phyloP scores from a whole-genome alignment of 1,139 yeast genomes.

The Hanseniaspora uvarum region DNA sequence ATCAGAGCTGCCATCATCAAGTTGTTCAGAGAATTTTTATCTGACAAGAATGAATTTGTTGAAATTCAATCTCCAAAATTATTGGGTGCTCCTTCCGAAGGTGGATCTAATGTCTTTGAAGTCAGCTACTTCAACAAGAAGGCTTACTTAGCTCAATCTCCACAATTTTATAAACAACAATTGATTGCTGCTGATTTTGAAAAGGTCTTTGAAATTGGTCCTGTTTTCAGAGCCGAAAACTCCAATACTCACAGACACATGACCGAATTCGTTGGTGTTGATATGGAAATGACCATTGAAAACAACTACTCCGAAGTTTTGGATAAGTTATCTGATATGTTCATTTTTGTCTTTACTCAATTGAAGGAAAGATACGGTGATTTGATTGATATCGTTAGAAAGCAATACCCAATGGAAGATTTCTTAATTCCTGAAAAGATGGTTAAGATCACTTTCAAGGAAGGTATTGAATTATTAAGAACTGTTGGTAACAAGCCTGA shows the following conservation, averaged over 20 bases:
- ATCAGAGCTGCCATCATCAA: constrained; percentile 82
- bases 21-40: constrained; percentile 79
- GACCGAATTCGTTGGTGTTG: constrained; percentile 97
- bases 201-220: constrained; percentile 88
- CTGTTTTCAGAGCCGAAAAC: constrained; percentile 98
- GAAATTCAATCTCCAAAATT: constrained; percentile 95
- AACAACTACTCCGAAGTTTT: constrained; percentile 95
- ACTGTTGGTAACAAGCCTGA: constrained; percentile 70
- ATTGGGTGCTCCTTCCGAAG: constrained; percentile 92
- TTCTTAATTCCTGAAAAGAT: constrained; percentile 87
- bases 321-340: constrained; percentile 72
- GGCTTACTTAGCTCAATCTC: constrained; percentile 94
- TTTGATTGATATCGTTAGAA: constrained; percentile 84
- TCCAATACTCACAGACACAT: constrained; percentile 98
- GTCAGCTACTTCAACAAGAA: constrained; percentile 83
- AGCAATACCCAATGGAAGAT: constrained; percentile 95
- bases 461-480: constrained; percentile 78
- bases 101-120: constrained; percentile 94
- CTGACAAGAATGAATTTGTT: constrained; percentile 49
- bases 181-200: constrained; percentile 96
- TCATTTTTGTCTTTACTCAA: constrained; percentile 77
- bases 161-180: constrained; percentile 96
- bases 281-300: constrained; percentile 95
- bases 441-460: constrained; percentile 82
- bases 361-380: constrained; percentile 66